These are phyloP conservation scores for Colletotrichum salicis DNA, from an alignment of 2,329 filamentous ascomycete genomes.

Conservation along the genomic window DNA sequence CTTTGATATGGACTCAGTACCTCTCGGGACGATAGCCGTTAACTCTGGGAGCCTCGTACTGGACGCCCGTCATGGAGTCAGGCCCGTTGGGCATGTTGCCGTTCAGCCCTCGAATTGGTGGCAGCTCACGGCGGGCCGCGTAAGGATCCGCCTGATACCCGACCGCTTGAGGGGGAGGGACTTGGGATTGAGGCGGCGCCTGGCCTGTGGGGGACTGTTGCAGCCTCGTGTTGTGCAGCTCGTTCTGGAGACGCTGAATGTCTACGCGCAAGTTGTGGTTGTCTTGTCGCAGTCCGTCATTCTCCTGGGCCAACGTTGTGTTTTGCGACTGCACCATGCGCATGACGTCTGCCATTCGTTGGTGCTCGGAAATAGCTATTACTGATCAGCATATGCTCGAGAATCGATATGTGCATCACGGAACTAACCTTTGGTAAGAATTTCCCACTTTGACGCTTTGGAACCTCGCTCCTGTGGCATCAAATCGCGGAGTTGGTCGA, in stretches of 20 bases:
- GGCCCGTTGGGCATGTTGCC: constrained; percentile 55
- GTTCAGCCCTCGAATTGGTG: constrained; percentile 65
- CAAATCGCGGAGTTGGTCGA: constrained; percentile 81
- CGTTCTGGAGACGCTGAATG: constrained; percentile 57
- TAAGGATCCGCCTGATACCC: constrained; percentile 45
- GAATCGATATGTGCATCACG: too few relatives aligned
- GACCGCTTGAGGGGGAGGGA: constrained; percentile 40
- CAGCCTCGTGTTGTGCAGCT: constrained; percentile 41
- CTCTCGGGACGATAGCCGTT: constrained; percentile 59
- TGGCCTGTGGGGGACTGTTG: constrained; percentile 41
- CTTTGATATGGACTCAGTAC: constrained; percentile 41
- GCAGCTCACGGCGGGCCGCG: constrained; percentile 60
- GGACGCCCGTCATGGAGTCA: constrained; percentile 74
- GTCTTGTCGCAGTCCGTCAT: constrained; percentile 61
- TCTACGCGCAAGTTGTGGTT: constrained; percentile 59
- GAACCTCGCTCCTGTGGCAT: constrained; percentile 84
- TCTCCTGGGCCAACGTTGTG: constrained; percentile 53
- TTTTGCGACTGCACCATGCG: constrained; percentile 59
- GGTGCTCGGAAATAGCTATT: constrained; percentile 71
- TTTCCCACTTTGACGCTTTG: constrained; percentile 92
- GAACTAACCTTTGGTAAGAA: constrained; percentile 80
- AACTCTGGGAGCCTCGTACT: constrained; percentile 64
- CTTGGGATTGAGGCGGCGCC: constrained; percentile 19
- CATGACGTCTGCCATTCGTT: constrained; percentile 62
- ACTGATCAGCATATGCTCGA: constrained; percentile 12